Base-by-base conservation (phyloP, 2,329 filamentous ascomycete species). In the Cladosporium sp. region DNA sequence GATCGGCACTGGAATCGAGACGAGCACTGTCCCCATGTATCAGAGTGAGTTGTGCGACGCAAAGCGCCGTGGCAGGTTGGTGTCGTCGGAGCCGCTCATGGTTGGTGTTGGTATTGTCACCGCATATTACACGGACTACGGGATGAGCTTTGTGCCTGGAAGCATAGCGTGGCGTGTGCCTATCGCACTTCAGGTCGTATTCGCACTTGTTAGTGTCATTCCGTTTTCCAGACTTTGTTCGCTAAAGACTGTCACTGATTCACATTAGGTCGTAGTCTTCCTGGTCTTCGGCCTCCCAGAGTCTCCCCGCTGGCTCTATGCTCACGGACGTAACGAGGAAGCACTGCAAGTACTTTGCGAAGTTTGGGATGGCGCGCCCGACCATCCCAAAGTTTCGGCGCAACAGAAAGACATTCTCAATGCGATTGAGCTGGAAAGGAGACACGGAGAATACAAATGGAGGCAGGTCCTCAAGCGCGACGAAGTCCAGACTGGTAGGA, bases 1-100 rank as follows among this genome's bases (percentile, higher is more conserved):
- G 4, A 55, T 76, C 7, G 75, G 75, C 0, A 70, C 73, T 36
- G 74, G 74, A 8, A 68, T 73, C 32, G 67, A 73, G 53, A 76
- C 71, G 3, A 69, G 66, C 0, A 75, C 72, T 0, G 71, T 72
- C 0, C 73, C 73, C 1, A 72, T 75, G 38, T 69, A 67, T 39
- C 64, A 67, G 38, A 56, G 56, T 29, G 65, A 68, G 38, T 57
- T 67, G 2, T 66, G 61, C 39, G 59, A 67, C 35, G 63, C 63
- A 6, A 56, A 63, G 38, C 59, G 60, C 20, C 60, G 65, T 29
- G 65, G 64, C 15, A 57, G 64, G 7, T 52, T 67, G 7, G 63
- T 67, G 22, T 65, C 59, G 1, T 64, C 60, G 1, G 65, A 67
- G 41, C 62, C 63, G 8, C 55, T 67, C 2, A 66, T 67, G 38